Evolutionary conservation across 1,284 basidiomycete species (phyloP), one percentile per base, ranked within the genome.

Genomic region (Melampsora americana): DNA sequence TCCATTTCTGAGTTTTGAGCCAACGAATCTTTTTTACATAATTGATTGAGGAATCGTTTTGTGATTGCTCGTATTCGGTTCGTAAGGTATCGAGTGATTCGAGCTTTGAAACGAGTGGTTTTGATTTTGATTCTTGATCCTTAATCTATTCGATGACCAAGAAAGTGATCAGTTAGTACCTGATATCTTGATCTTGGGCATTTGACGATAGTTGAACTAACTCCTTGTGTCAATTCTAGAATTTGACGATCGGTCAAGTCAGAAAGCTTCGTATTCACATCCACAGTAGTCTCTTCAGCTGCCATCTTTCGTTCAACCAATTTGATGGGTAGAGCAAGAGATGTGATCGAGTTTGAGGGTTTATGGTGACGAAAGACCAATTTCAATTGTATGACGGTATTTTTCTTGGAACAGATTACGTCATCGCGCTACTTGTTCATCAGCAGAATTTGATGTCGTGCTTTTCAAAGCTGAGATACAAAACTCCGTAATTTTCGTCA

Each of bases 211-310:
- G 50, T 5, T 18, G 50, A 20, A 32, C 14, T 32, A 28, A 61
- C 60, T 16, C 28, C 28, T 32, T 61, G 60, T 32, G 60, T 61
- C 23, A 61, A 32, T 32, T 61, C 60, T 5, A 61, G 18, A 18
- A 61, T 61, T 32, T 61, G 60, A 5, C 60, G 60, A 61, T 61
- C 60, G 30, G 60, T 28, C 60, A 61, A 26, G 23, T 61, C 60
- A 2, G 60, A 61, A 18, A 61, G 60, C 30, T 61, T 61, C 4
- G 60, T 61, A 26, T 61, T 61, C 26, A 20, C 60, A 32, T 61
- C 30, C 18, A 61, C 60, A 7, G 14, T 26, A 18, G 28, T 14
- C 26, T 61, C 60, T 32, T 61, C 23, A 3, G 16, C 18, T 20
- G 50, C 23, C 50, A 53, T 53, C 5, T 23, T 53, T 53, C 35